These are phyloP conservation scores for Apophysomyces sp. DNA, from an alignment of 371 early-diverging fungal genomes.

Conservation along the genomic window DNA sequence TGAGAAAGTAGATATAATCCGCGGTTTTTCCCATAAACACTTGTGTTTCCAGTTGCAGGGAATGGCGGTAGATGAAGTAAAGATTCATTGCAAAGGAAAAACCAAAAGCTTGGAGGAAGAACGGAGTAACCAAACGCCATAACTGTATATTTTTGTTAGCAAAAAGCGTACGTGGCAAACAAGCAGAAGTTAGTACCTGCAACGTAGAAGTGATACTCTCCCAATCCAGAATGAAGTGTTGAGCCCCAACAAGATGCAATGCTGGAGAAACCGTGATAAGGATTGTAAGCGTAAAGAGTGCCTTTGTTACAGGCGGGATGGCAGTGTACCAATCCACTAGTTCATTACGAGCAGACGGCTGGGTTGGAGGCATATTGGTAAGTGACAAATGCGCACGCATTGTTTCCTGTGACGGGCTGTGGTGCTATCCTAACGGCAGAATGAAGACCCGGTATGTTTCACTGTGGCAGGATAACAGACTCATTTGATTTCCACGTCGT, in stretches of 20 bases:
- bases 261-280: conserved; percentile 48
- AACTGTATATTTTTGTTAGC: conserved; percentile 42
- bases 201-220: conserved; percentile 19
- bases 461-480: too few species aligned
- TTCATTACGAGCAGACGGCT: conserved; percentile 30
- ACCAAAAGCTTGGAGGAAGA: conserved; percentile 56
- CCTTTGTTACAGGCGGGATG: conserved; percentile 66
- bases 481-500: too few species aligned
- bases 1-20: conserved; percentile 78
- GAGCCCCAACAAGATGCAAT: conserved; percentile 38
- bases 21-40: conserved; percentile 74
- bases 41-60: conserved; percentile 71
- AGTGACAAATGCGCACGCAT: too few species aligned
- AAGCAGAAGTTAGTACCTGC: conserved; percentile 15
- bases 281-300: conserved; percentile 55
- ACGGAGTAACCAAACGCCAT: conserved; percentile 77
- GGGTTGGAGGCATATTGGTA: conserved; percentile 25
- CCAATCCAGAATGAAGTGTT: conserved; percentile 45
- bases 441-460: too few species aligned
- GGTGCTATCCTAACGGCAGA: too few species aligned
- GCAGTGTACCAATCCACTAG: conserved; percentile 53
- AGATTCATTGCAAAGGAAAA: conserved; percentile 67
- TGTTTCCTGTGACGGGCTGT: too few species aligned
- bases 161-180: too few species aligned
- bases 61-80: conserved; percentile 74